Base-by-base conservation (phyloP, 495 filamentous ascomycete species). In the Cladorrhinum samala region DNA sequence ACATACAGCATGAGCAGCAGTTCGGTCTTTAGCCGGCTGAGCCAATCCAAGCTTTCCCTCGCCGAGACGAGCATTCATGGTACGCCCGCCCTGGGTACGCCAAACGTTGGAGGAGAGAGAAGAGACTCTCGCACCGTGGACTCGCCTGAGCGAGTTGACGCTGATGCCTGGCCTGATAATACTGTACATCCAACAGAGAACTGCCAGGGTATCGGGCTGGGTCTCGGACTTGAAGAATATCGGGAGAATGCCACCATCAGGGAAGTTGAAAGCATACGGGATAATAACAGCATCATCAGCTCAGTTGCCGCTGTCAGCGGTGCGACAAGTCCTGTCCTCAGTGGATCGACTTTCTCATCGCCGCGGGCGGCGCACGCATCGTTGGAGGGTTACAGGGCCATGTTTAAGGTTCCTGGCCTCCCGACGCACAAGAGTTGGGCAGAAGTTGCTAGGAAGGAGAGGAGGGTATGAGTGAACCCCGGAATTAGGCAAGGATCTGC, bases 381-480 rank as follows among this genome's bases (percentile, higher is more conserved):
- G 11, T 21, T 56, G 8, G 61, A 60, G 3, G 21, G 27, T 1
- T 57, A 45, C 9, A 50, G 38, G 2, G 40, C 37, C 1, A 27
- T 14, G n/a, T 24, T 58, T 5, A 54, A 42, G 27, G 42, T 64
- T 14, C 67, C 67, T 24, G 24, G 58, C 2, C 23, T 69, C 40
- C 67, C 65, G 8, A 69, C 65, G 25, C 62, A 54, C 1, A 50
- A 60, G 47, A 69, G 67, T 33, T 69, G 67, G 67, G 67, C 67
- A 8, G 67, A 66, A 46, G 63, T 69, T 3, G 65, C 63, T 20
- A 45, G 45, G 36, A 27, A 33, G 17, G 36, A 40, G 40, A 49
- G 23, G 46, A 50, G 47, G 46, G 38, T 21, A 14, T 30, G 49
- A 25, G 21, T 3, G 42, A n/a, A n/a, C n/a, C n/a, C n/a, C n/a